Evolutionary conservation across 768 basidiomycete genomes (phyloP), one percentile per base, ranked within the genome.

Genomic region (Clavulina sp.): DNA sequence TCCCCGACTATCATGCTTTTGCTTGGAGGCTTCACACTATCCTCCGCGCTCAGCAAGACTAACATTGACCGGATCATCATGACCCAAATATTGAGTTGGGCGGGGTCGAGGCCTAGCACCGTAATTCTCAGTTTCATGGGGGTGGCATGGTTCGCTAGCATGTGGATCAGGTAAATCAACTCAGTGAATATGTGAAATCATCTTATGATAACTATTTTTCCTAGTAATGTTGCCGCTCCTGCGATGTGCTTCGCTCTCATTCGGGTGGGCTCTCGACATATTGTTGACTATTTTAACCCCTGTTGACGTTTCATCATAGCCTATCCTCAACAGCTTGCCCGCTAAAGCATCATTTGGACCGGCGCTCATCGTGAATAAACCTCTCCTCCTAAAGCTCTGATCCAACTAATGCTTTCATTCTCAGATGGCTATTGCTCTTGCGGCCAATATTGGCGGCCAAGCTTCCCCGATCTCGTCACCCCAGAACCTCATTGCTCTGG

Each of bases 1-100:
- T 85, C 85, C 0, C 87, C 91, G 0, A 99, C 92, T 0, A 95
- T 99, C 65, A 93, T 96, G 87, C 83, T 99, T 32, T 80, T 97
- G 48, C 87, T 93, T 57, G 91, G 91, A 6, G 93, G 95, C 29
- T 93, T 97, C 72, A 97, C 93, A 5, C 93, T 97, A 56, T 89
- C 95, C 0, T 89, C 92, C 6, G 95, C 92, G 0, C 69, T 99
- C 23, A 85, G 83, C 68, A 97, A 96, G 69, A 92, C 92, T 4
- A 84, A 84, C 56, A 88, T 97, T 55, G 95, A 97, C 67, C 76
- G 81, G 23, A 76, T 96, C 52, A 64, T 96, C 46, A 91, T 97
- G 55, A 92, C 91, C 3, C 76, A 84, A 28, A 79, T 97, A 38
- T 74, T 99, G 49, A 82, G 80, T 60, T 71, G 96, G 48, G 95